Conservation (phyloP, 805 yeast genomes). For the Candida andamanensis region DNA sequence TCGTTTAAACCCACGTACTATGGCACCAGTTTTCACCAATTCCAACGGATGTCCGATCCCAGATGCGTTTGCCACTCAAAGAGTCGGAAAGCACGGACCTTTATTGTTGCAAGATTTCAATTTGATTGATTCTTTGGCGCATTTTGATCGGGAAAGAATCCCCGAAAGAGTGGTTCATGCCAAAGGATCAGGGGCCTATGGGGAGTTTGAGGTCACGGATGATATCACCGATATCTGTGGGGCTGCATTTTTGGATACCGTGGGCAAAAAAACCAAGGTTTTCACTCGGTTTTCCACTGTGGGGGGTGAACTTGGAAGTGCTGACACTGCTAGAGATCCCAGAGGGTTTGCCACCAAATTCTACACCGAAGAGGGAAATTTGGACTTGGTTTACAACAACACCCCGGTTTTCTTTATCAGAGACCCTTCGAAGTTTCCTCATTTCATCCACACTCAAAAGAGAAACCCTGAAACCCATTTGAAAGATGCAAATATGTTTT, state of each 20-base stretch:
- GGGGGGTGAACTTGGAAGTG: constrained; percentile 77
- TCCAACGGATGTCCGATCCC: constrained; percentile 71
- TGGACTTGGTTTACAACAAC: constrained; percentile 81
- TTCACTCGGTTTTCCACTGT: constrained; percentile 79
- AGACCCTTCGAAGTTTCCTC: constrained; percentile 81
- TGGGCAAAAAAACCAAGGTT: constrained; percentile 75
- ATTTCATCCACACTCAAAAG: constrained; percentile 84
- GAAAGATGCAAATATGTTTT: constrained; percentile 74
- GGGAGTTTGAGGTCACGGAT: constrained; percentile 80
- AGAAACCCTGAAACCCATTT: constrained; percentile 75
- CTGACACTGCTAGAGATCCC: constrained; percentile 83
- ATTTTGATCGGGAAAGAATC: constrained; percentile 82
- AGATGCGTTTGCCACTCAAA: constrained; percentile 70
- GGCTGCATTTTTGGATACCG: constrained; percentile 62
- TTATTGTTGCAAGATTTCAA: constrained; percentile 74
- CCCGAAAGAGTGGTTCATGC: constrained; percentile 93
- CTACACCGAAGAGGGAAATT: constrained; percentile 77
- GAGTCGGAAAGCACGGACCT: constrained; percentile 73
- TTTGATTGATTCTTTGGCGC: constrained; percentile 76
- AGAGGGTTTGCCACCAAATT: constrained; percentile 77
- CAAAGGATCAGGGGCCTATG: constrained; percentile 88
- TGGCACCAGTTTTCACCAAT: constrained; percentile 62
- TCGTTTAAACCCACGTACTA: constrained; percentile 8
- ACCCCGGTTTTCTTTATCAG: constrained; percentile 81
- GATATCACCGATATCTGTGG: constrained; percentile 68